Conservation (phyloP, 2,329 filamentous ascomycete genomes). For the Septoria linicola region DNA sequence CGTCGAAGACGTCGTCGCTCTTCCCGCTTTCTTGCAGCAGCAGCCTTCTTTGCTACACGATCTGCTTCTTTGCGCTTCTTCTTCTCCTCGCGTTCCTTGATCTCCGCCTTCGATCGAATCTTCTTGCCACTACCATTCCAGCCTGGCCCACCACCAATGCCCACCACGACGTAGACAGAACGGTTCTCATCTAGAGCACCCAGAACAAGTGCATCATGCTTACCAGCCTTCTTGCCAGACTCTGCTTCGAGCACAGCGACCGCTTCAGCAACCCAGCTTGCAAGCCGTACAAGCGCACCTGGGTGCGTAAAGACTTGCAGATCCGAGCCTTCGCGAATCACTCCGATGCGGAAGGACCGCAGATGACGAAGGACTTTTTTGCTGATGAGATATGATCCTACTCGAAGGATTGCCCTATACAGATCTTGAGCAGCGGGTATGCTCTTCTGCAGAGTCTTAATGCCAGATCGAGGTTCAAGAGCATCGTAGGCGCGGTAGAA, state of each 20-base stretch:
- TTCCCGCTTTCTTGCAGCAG: slow-evolving; percentile 56
- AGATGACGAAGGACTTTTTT: slow-evolving; percentile 94
- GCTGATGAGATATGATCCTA: slow-evolving; percentile 83
- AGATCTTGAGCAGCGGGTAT: slow-evolving; percentile 84
- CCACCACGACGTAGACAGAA: slow-evolving; percentile 88
- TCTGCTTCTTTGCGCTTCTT: slow-evolving; percentile 60
- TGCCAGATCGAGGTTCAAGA: slow-evolving; percentile 53
- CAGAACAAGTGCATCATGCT: slow-evolving; percentile 76
- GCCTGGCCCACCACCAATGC: slow-evolving; percentile 81
- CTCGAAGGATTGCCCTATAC: slow-evolving; percentile 88
- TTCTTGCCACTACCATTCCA: slow-evolving; percentile 60
- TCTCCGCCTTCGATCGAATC: slow-evolving; percentile 36
- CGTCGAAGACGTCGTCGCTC: slow-evolving; percentile 59
- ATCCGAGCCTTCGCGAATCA: slow-evolving; percentile 93
- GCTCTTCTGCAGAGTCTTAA: slow-evolving; percentile 72
- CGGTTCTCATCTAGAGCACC: slow-evolving; percentile 84
- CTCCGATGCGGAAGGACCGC: slow-evolving; percentile 87
- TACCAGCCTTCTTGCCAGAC: slow-evolving; percentile 62
- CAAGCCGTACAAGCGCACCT: slow-evolving; percentile 87
- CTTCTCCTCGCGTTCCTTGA: slow-evolving; percentile 60
- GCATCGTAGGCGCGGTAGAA: slow-evolving; percentile 63
- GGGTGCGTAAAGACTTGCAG: slow-evolving; percentile 90
- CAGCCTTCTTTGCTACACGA: slow-evolving; percentile 47
- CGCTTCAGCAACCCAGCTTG: slow-evolving; percentile 90
- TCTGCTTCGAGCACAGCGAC: slow-evolving; percentile 86